Evolutionary conservation across 768 basidiomycete genomes (phyloP), one percentile per base, ranked within the genome.

Genomic region (Clitopilus passeckerianus): DNA sequence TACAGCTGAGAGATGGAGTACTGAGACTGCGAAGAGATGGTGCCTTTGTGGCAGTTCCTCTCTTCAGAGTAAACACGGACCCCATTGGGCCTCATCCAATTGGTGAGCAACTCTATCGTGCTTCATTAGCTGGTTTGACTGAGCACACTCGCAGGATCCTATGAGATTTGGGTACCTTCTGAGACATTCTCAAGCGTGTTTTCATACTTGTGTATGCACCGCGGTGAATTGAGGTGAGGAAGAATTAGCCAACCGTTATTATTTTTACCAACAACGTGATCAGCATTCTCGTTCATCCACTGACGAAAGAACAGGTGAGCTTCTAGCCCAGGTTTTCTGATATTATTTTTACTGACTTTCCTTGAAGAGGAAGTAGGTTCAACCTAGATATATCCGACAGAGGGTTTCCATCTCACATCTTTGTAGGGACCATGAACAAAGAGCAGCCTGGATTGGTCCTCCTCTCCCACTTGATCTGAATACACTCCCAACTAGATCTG

Each of bases 21-120:
- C 75, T 92, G 41, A 78, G 84, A 5, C 76, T 91, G 53, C 78
- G 90, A 27, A 79, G 85, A 15, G 86, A 90, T 55, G 90, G 90
- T 0, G 89, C 89, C 0, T 92, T 91, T 64, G 82, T 91, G 8
- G 90, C 89, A 0, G 90, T 91, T 0, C 90, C 90, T 7, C 75
- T 89, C 24, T 87, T 81, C 68, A 80, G 86, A 30, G 86, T 92
- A 34, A 90, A 91, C 68, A 78, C 75, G 2, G 80, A 71, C 1
- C 89, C 89, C 1, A 81, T 86, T 3, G 89, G 90, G 0, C 89
- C 90, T 15, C 90, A 92, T 72, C 90, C 90, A 3, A 82, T 85
- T 55, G 90, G 90, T 86, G 61, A 30, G 27, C 27, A 30, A 30
- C 27, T 30, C 7, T 30, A 30, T 30, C 27, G 27, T 7, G 27